Base-by-base conservation (phyloP, 345 rosid genomes). In the Moricandia moricandioides region DNA sequence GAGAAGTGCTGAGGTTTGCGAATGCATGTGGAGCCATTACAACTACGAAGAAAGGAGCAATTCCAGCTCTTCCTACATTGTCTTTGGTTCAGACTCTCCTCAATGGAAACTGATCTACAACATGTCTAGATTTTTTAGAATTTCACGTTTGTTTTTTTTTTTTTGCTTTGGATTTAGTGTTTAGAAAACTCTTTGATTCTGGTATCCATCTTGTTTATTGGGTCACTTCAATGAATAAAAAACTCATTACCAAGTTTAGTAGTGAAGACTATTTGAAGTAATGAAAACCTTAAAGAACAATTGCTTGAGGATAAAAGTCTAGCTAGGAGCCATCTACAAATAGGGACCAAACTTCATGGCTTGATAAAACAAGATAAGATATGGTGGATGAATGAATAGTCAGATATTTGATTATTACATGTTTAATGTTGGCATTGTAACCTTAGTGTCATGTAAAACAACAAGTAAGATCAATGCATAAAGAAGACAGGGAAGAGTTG, bases 261-360 rank as follows among this genome's bases (percentile, higher is more conserved):
- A 14, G 10, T 2, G 29, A 29, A 69, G 49, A 21, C 59, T 71
- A n/a, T 40, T 8, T 40, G 47, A 40, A 40, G 49, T 40, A 40
- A 40, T 40, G 17, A n/a, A 45, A 45, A 3, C 52, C 45, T 31
- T 86, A 91, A 39, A 91, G 82, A 30, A 85, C 96, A 59, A 93
- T 91, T 73, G 97, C 93, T 62, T 93, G 96, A 21, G 96, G 94
- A 73, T 86, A 85, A 79, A 92, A 88, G n/a, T n/a, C n/a, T n/a
- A n/a, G n/a, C n/a, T 0, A 31, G 4, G 47, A 39, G 47, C 47
- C n/a, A 37, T 37, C 34, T 31, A 6, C 37, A 34, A 34, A 7
- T 34, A 34, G 8, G 37, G 37, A 37, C n/a, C n/a, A 40, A 40
- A 40, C 47, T 12, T 40, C n/a, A 40, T 40, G 12, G 47, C 47